Conservation (phyloP, 768 basidiomycete genomes). For the Auricularia sp. region DNA sequence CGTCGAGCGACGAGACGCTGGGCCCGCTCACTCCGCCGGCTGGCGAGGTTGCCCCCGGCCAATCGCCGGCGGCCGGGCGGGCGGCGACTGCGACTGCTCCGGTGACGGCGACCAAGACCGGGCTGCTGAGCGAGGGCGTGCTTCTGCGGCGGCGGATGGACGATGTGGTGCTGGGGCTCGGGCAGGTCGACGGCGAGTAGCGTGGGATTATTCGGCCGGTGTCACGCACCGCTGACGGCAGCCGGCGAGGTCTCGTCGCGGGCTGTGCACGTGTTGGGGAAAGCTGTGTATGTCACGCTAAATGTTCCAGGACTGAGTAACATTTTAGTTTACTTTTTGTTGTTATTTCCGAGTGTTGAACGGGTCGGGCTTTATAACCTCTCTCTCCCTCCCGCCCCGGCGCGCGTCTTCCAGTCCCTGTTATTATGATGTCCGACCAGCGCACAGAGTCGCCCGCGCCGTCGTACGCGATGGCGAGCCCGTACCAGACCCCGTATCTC, state of each 20-base stretch:
- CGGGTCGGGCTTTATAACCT: neutral
- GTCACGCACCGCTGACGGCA: no score
- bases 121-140: constrained; percentile 69
- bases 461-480: neutral
- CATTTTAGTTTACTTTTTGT: no score
- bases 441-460: neutral
- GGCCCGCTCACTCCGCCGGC: neutral
- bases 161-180: constrained; percentile 34
- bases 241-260: neutral
- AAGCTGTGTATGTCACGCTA: neutral
- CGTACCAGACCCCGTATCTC: neutral
- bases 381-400: neutral
- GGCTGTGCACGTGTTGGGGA: neutral
- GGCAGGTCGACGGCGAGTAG: neutral
- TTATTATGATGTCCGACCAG: neutral
- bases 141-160: constrained; percentile 39
- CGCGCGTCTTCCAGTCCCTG: neutral
- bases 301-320: no score
- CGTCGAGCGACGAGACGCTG: neutral
- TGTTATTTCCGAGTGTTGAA: no score
- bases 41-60: neutral
- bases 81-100: constrained; percentile 25
- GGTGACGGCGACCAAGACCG: constrained; percentile 65
- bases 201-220: neutral
- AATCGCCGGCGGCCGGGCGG: constrained; percentile 8